Conservation (phyloP, 2,329 filamentous ascomycete species). For the Ceratocystiopsis minuta region DNA sequence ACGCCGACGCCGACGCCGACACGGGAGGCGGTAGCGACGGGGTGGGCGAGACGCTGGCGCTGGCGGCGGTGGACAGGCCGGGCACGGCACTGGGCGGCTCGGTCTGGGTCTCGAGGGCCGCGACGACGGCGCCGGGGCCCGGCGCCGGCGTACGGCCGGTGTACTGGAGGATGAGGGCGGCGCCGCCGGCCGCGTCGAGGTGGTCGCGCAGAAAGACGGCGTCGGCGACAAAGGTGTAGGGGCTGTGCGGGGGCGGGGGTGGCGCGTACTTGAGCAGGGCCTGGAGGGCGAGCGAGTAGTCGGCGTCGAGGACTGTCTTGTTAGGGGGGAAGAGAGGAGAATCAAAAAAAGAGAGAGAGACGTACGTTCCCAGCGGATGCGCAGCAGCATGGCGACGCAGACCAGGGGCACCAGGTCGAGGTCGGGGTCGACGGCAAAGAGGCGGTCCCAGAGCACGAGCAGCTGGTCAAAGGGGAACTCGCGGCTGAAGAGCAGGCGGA, state of each 20-base stretch:
- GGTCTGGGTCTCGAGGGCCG: too few species aligned
- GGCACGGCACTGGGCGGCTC: too few species aligned
- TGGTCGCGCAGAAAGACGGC: constrained; percentile 57
- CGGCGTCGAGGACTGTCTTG: constrained; percentile 54
- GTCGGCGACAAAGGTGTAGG: constrained; percentile 71
- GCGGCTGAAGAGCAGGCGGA: constrained; percentile 77
- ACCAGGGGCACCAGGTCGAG: constrained; percentile 72
- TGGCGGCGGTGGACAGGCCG: too few species aligned
- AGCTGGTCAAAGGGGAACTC: constrained; percentile 83
- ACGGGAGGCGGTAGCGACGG: too few species aligned
- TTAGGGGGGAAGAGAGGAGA: not conserved
- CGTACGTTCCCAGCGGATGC: constrained; percentile 78
- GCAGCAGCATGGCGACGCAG: constrained; percentile 84
- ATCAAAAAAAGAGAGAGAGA: constrained; percentile 3
- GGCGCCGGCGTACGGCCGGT: constrained; percentile 28
- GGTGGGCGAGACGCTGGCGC: too few species aligned
- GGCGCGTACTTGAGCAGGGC: constrained; percentile 70
- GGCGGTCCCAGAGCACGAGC: constrained; percentile 71
- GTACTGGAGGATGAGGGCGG: constrained; percentile 52
- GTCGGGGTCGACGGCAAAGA: constrained; percentile 72
- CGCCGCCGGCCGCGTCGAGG: constrained; percentile 41
- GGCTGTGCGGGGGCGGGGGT: constrained; percentile 41
- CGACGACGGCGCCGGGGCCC: too few species aligned
- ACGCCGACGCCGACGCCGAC: too few species aligned
- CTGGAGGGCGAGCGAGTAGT: constrained; percentile 73